These are phyloP conservation scores for Pelargonium citronellum DNA, from an alignment of 441 rosid genomes.

Conservation along the genomic window DNA sequence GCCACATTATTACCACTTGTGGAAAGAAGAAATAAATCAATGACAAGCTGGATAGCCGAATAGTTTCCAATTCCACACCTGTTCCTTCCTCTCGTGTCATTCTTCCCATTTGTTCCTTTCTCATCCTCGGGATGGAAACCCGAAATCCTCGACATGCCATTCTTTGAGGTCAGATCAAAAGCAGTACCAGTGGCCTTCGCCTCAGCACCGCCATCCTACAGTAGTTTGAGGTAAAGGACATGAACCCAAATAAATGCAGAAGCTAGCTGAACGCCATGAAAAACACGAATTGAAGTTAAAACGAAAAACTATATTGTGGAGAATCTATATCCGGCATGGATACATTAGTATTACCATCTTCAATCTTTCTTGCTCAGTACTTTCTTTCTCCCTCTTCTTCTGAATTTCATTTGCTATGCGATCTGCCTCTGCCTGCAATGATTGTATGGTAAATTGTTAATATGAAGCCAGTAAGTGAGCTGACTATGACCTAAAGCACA, in stretches of 20 bases:
- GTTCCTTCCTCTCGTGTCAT: conserved; percentile 52
- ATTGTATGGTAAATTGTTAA: background rate
- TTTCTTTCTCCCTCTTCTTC: conserved; percentile 64
- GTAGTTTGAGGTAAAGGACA: conserved; percentile 99
- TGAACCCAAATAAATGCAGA: conserved; percentile 99
- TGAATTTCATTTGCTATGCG: conserved; percentile 49
- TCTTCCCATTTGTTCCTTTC: conserved; percentile 44
- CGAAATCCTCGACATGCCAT: conserved; percentile 1
- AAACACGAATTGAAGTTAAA: conserved; percentile 70
- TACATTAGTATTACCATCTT: conserved; percentile 67
- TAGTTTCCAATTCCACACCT: conserved; percentile 31
- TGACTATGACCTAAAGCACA: background rate
- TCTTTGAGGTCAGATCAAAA: conserved; percentile 37
- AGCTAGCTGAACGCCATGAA: conserved; percentile 88
- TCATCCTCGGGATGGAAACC: conserved; percentile 31
- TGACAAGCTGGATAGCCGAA: too few relatives aligned
- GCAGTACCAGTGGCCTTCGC: conserved; percentile 38
- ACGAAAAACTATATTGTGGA: conserved; percentile 36
- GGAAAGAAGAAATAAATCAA: background rate
- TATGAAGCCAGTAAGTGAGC: background rate
- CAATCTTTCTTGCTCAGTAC: conserved; percentile 39
- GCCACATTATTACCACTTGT: background rate
- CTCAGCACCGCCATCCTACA: conserved; percentile 79
- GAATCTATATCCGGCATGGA: conserved; percentile 60
- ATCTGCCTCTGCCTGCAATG: conserved; percentile 61